phyloP scores from a whole-genome alignment of 2,329 filamentous ascomycete genomes.

The Epichloe hybrida region DNA sequence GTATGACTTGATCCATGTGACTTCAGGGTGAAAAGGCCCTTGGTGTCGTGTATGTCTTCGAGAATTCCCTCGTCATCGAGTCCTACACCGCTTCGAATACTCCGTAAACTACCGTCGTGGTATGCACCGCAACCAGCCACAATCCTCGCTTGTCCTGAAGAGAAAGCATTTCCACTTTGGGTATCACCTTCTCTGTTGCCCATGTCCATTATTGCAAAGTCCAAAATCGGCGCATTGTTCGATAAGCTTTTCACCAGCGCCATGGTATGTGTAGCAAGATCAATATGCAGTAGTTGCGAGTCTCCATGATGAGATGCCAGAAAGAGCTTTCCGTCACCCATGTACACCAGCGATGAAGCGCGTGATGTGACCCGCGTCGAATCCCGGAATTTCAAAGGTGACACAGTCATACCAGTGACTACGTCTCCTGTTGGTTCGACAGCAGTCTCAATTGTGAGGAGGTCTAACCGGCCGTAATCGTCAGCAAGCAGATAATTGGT shows the following conservation, averaged over 20 bases:
- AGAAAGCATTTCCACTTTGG: constrained; percentile 72
- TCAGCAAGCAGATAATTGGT: constrained; percentile 80
- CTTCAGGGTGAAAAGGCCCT: constrained; percentile 57
- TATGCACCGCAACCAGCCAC: constrained; percentile 88
- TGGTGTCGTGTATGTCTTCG: constrained; percentile 62
- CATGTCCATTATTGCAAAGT: constrained; percentile 95
- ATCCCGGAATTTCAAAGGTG: constrained; percentile 21
- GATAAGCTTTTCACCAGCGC: constrained; percentile 52
- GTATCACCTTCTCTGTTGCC: constrained; percentile 69
- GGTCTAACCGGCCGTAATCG: constrained; percentile 73
- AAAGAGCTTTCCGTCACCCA: constrained; percentile 62
- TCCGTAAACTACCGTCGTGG: constrained; percentile 75
- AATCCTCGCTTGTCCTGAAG: constrained; percentile 84
- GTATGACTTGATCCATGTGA: constrained; percentile 33
- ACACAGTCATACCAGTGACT: constrained; percentile 60
- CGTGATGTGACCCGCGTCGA: constrained; percentile 44
- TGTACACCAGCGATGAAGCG: constrained; percentile 65
- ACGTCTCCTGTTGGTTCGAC: constrained; percentile 51
- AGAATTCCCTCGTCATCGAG: constrained; percentile 77
- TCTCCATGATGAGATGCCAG: constrained; percentile 88
- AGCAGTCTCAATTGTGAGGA: constrained; percentile 64
- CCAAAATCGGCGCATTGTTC: constrained; percentile 84
- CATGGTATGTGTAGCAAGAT: constrained; percentile 29
- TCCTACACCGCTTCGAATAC: constrained; percentile 85
- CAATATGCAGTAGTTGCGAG: constrained; percentile 63